Evolutionary conservation across 176 grass and related monocot genomes (phyloP).

Genomic region (Pontederia crassipes): DNA sequence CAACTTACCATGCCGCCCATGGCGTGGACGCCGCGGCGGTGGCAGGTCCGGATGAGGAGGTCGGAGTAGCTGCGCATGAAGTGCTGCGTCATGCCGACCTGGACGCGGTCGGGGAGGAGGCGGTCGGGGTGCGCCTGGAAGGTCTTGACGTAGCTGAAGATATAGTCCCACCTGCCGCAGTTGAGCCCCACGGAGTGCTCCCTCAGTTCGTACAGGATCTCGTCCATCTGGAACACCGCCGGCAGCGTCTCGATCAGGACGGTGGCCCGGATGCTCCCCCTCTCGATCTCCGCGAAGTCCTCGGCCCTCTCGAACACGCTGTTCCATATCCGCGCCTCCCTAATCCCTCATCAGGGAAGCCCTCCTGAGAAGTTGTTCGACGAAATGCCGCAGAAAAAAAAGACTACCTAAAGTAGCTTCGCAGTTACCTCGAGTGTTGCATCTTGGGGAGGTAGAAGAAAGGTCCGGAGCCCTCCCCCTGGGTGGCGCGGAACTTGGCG

Average conservation of each 20-base stretch:
- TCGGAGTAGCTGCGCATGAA: constrained; percentile 97
- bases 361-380: background rate
- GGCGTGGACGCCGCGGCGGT: constrained; percentile 81
- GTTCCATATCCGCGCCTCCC: constrained; percentile 93
- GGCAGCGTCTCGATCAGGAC: constrained; percentile 94
- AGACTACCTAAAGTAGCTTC: too few relatives aligned
- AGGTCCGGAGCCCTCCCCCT: constrained; percentile 58
- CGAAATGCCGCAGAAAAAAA: background rate
- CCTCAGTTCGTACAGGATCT: constrained; percentile 86
- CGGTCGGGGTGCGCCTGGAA: constrained; percentile 63
- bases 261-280: constrained; percentile 72
- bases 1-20: constrained; percentile 86
- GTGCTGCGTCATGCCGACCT: constrained; percentile 91
- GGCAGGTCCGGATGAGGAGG: constrained; percentile 86
- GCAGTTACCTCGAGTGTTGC: constrained; percentile 72
- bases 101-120: constrained; percentile 83
- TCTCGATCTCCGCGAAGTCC: constrained; percentile 28
- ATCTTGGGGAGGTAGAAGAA: constrained; percentile 99
- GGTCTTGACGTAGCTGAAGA: constrained; percentile 99
- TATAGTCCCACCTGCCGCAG: constrained; percentile 97
- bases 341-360: constrained; percentile 6
- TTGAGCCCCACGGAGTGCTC: constrained; percentile 89
- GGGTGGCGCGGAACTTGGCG: constrained; percentile 40
- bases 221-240: constrained; percentile 90
- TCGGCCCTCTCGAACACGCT: constrained; percentile 70